Percentiles rank a stretch among this genome's conserved stretches.
Evolutionary conservation across 495 filamentous ascomycete species (phyloP).

Genomic region (Friedmanniomyces endolithicus): DNA sequence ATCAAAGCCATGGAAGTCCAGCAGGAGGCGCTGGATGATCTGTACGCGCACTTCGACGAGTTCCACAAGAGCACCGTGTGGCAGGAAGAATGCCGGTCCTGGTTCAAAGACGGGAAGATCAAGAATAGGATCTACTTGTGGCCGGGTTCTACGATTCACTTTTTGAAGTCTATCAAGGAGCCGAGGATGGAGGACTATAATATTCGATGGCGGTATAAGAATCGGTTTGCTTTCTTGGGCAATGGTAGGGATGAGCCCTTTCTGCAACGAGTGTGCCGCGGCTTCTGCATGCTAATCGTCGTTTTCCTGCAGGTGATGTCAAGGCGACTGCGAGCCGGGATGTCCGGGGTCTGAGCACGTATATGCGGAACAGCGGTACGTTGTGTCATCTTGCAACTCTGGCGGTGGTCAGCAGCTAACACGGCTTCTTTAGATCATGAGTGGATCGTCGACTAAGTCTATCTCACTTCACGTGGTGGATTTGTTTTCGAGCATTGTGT

Average conservation of each 20-base stretch:
- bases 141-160: conserved; percentile 27
- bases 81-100: conserved; percentile 15
- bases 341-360: conserved; percentile 30
- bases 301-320: conserved; percentile 22
- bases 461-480: background rate
- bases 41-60: conserved; percentile 12
- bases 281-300: too few relatives aligned
- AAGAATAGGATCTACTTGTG: conserved; percentile 32
- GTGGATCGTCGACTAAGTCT: background rate
- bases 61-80: conserved; percentile 17
- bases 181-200: conserved; percentile 29
- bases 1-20: conserved; percentile 16
- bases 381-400: background rate
- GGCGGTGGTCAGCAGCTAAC: background rate
- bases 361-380: conserved; percentile 27
- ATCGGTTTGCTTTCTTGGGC: conserved; percentile 32
- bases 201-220: conserved; percentile 27
- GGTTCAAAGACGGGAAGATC: conserved; percentile 27
- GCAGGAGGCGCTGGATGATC: conserved; percentile 15
- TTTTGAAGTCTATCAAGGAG: conserved; percentile 23
- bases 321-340: conserved; percentile 27
- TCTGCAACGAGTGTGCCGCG: too few relatives aligned
- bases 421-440: background rate
- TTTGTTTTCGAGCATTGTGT: background rate
- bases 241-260: conserved; percentile 21